Percentiles rank a stretch among this genome's conserved stretches.
phyloP scores from a whole-genome alignment of 1,139 yeast species.

The Spathaspora sp. region DNA sequence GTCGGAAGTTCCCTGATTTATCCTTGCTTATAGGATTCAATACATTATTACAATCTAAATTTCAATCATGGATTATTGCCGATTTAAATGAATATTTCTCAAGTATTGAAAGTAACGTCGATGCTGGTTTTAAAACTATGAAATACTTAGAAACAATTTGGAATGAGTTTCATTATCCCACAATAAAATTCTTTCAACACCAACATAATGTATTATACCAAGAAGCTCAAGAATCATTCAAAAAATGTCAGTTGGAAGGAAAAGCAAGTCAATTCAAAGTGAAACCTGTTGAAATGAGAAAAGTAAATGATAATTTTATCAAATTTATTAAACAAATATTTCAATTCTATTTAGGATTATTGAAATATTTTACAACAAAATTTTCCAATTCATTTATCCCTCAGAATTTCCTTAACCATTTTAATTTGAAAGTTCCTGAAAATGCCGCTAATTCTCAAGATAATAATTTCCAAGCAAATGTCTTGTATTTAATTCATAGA shows the following conservation, averaged over 20 bases:
- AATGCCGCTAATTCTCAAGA: constrained; percentile 17
- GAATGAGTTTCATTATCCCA: constrained; percentile 64
- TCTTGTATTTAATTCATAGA: constrained; percentile 51
- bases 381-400: constrained; percentile 38
- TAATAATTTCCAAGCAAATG: constrained; percentile 34
- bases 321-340: constrained; percentile 48
- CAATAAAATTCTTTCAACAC: constrained; percentile 52
- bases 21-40: constrained; percentile 47
- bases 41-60: constrained; percentile 42
- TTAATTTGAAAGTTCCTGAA: constrained; percentile 18
- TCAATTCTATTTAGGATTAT: constrained; percentile 44
- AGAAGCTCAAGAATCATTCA: constrained; percentile 16
- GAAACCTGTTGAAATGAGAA: constrained; percentile 55
- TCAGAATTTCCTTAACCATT: constrained; percentile 22
- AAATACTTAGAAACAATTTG: constrained; percentile 50
- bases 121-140: constrained; percentile 31
- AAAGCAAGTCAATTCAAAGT: constrained; percentile 19
- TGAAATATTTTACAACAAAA: constrained; percentile 37
- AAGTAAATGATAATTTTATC: constrained; percentile 49
- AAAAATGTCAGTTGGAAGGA: constrained; percentile 12
- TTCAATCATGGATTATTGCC: constrained; percentile 35
- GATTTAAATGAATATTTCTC: constrained; percentile 29
- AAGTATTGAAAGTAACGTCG: constrained; percentile 10
- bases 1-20: constrained; percentile 37
- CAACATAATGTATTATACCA: constrained; percentile 35